These are phyloP conservation scores for Xanthoceras sorbifolium DNA, from an alignment of 345 rosid genomes.

Conservation along the genomic window DNA sequence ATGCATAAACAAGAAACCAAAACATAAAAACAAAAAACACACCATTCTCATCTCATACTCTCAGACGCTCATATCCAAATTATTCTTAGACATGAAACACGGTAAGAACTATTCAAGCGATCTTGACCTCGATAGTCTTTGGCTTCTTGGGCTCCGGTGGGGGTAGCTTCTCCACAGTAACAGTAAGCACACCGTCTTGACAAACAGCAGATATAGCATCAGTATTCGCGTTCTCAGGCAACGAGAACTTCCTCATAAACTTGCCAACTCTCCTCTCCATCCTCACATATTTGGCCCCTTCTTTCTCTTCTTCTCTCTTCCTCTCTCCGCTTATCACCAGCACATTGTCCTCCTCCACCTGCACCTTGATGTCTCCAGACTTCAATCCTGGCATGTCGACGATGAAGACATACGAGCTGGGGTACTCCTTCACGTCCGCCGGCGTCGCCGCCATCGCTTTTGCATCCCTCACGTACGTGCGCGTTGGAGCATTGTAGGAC, in stretches of 20 bases:
- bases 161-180: slow-evolving; percentile 71
- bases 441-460: slow-evolving; percentile 90
- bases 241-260: slow-evolving; percentile 68
- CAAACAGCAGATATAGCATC: slow-evolving; percentile 63
- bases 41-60: background rate
- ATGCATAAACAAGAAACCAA: background rate
- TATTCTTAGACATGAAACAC: too few relatives aligned
- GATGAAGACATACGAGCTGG: slow-evolving; percentile 53
- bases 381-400: slow-evolving; percentile 87
- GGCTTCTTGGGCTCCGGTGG: slow-evolving; percentile 87
- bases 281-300: slow-evolving; percentile 62
- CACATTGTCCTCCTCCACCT: slow-evolving; percentile 75
- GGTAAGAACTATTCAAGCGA: slow-evolving; percentile 54
- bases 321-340: slow-evolving; percentile 68
- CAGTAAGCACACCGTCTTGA: slow-evolving; percentile 74
- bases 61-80: too few relatives aligned
- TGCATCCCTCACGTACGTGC: slow-evolving; percentile 61
- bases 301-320: slow-evolving; percentile 52
- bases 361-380: slow-evolving; percentile 65
- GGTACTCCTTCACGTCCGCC: slow-evolving; percentile 68
- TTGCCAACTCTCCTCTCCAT: slow-evolving; percentile 84
- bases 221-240: slow-evolving; percentile 71
- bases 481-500: slow-evolving; percentile 46
- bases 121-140: slow-evolving; percentile 66
- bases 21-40: too few relatives aligned